Evolutionary conservation across 257 asterid genomes (phyloP).

Genomic region (Penstemon newberryi): DNA sequence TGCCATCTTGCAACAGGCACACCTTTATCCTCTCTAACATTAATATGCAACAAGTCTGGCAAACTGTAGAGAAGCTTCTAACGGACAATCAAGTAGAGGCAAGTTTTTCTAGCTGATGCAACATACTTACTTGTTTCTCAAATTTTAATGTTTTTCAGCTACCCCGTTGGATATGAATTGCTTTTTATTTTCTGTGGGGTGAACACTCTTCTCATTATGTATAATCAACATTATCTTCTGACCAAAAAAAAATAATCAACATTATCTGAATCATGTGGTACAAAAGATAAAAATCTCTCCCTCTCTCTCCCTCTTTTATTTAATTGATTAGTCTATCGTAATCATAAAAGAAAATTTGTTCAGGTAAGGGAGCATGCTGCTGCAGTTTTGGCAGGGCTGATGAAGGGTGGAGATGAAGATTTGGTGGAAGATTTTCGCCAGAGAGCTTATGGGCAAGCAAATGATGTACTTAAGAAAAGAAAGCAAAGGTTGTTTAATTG

Average conservation of each 20-base stretch:
- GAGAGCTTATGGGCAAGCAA: constrained; percentile 85
- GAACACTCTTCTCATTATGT: constrained; percentile 4
- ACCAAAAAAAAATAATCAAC: background rate
- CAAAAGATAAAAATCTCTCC: background rate
- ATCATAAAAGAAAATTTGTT: constrained; percentile 19
- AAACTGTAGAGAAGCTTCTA: constrained; percentile 80
- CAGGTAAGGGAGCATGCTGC: constrained; percentile 99
- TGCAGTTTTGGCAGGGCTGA: constrained; percentile 95
- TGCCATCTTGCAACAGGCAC: constrained; percentile 62
- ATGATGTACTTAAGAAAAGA: constrained; percentile 58
- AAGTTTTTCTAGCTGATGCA: constrained; percentile 35
- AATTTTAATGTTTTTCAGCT: constrained; percentile 9
- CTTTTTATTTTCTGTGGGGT: constrained; percentile 5
- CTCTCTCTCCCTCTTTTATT: background rate
- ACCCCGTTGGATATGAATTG: constrained; percentile 9
- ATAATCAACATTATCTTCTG: background rate
- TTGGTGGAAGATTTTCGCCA: constrained; percentile 73
- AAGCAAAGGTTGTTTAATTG: constrained; percentile 53
- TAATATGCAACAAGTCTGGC: constrained; percentile 83
- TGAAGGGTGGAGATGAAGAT: constrained; percentile 85
- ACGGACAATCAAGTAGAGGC: constrained; percentile 93
- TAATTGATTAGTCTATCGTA: constrained; percentile 21
- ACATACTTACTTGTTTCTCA: background rate
- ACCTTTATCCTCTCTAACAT: constrained; percentile 63
- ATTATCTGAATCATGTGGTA: background rate